Evolutionary conservation across 306 rosid genomes (phyloP), one percentile per base, ranked within the genome.

Genomic region (Elaeagnus macrophylla): DNA sequence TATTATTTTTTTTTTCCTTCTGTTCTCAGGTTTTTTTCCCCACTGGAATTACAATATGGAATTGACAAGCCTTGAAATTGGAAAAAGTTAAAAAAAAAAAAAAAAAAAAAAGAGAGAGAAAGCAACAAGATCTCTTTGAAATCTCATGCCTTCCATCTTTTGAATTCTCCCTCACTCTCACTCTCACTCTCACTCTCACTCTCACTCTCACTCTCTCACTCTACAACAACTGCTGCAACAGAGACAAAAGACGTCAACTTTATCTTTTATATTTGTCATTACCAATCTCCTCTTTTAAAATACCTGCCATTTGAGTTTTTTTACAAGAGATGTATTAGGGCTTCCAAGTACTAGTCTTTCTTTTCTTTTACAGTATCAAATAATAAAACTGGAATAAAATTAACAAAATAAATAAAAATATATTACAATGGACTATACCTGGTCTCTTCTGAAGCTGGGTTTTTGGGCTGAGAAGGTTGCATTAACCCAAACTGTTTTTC

Each of bases 41-140:
- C 69, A 75, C 78, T 75, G 77, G 83, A 68, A 67, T 80, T 82
- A 71, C 93, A 82, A 64, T 35, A 9, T 61, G 66, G 64, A 68
- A 56, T 39, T 32, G 48, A 74, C 57, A 63, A 62, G 43, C 19
- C 57, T 20, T 36, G 55, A 50, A 48, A 62, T 18, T 51, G 43
- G 47, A 50, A 63, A 46, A 45, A 57, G 53, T 59, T 38, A 44
- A 65, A 35, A 19, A 12, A 15, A 19, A 48, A 25, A 58, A 19
- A 54, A 12, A 32, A 7, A 52, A 19, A 12, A 18, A 44, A 35
- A 49, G 39, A 49, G 9, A 39, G 18, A 64, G 48, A 50, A 59
- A 37, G 48, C 48, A 46, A 54, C 52, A 56, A 53, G 48, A 62
- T 62, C 61, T 52, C 67, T 42, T 77, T 47, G 69, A 50, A 74